Conservation (phyloP, 2,329 filamentous ascomycete species). For the Colletotrichum horii region DNA sequence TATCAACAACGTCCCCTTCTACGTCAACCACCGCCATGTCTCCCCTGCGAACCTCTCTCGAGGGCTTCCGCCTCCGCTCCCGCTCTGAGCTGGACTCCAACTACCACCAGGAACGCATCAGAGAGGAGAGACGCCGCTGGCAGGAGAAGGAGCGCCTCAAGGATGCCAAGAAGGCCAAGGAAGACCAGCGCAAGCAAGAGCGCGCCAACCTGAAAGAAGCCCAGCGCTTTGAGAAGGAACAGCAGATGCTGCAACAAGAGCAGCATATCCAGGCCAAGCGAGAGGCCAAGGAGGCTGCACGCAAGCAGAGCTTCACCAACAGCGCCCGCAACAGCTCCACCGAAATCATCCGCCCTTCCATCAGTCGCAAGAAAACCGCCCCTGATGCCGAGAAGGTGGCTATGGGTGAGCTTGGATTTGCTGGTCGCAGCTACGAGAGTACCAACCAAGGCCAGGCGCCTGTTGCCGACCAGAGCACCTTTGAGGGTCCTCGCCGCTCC, state of each 20-base stretch:
- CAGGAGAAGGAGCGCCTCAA: constrained; percentile 66
- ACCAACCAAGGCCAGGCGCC: constrained; percentile 37
- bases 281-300: constrained; percentile 29
- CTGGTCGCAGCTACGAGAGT: constrained; percentile 52
- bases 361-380: constrained; percentile 31
- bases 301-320: constrained; percentile 43
- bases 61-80: constrained; percentile 65
- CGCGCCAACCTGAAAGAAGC: constrained; percentile 64
- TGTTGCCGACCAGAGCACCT: constrained; percentile 47
- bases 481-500: constrained; percentile 46
- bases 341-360: constrained; percentile 32
- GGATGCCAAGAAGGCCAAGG: constrained; percentile 66
- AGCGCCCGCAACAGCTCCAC: constrained; percentile 33
- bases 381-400: constrained; percentile 44
- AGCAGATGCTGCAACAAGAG: constrained; percentile 29
- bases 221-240: constrained; percentile 52
- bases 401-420: constrained; percentile 35
- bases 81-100: constrained; percentile 64
- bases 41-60: constrained; percentile 63
- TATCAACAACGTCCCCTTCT: constrained; percentile 38
- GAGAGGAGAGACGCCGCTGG: constrained; percentile 66
- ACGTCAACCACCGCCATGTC: constrained; percentile 44
- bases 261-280: constrained; percentile 3
- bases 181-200: constrained; percentile 63
- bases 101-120: constrained; percentile 59